Conservation (phyloP, 176 grass and related monocot species). For the Pontederia crassipes region DNA sequence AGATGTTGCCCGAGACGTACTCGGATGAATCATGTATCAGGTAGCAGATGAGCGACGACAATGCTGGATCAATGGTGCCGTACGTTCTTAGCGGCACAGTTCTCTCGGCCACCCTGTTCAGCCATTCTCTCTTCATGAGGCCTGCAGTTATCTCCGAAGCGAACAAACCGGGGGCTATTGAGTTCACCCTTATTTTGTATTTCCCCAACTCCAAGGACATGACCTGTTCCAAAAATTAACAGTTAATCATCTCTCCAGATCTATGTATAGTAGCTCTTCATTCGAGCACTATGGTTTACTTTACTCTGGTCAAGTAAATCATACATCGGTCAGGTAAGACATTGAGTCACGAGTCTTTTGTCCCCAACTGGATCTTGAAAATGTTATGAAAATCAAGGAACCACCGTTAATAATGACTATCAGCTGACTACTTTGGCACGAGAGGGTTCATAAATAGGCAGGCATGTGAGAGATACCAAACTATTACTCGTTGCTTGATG, state of each 20-base stretch:
- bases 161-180: slow-evolving; percentile 65
- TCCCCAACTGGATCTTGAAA: too few relatives aligned
- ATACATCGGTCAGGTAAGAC: too few relatives aligned
- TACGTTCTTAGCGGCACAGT: slow-evolving; percentile 45
- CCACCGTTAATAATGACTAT: too few relatives aligned
- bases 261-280: too few relatives aligned
- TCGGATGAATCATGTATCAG: slow-evolving; percentile 52
- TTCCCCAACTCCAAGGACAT: slow-evolving; percentile 77
- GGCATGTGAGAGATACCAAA: too few relatives aligned
- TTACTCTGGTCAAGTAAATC: too few relatives aligned
- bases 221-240: slow-evolving; percentile 24
- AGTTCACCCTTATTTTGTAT: slow-evolving; percentile 61
- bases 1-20: slow-evolving; percentile 7
- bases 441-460: too few relatives aligned
- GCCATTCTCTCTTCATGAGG: slow-evolving; percentile 60
- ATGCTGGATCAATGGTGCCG: slow-evolving; percentile 59
- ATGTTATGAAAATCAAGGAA: too few relatives aligned
- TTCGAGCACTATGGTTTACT: too few relatives aligned
- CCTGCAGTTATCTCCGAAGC: slow-evolving; percentile 67
- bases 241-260: background rate
- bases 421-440: too few relatives aligned
- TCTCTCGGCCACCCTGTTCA: slow-evolving; percentile 42
- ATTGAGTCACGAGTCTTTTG: too few relatives aligned
- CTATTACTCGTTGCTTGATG: too few relatives aligned
- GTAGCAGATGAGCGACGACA: slow-evolving; percentile 57